Percentiles rank a stretch among this genome's conserved stretches.
phyloP scores from a whole-genome alignment of 2,329 filamentous ascomycete genomes.

The Ophiostoma angusticollis region DNA sequence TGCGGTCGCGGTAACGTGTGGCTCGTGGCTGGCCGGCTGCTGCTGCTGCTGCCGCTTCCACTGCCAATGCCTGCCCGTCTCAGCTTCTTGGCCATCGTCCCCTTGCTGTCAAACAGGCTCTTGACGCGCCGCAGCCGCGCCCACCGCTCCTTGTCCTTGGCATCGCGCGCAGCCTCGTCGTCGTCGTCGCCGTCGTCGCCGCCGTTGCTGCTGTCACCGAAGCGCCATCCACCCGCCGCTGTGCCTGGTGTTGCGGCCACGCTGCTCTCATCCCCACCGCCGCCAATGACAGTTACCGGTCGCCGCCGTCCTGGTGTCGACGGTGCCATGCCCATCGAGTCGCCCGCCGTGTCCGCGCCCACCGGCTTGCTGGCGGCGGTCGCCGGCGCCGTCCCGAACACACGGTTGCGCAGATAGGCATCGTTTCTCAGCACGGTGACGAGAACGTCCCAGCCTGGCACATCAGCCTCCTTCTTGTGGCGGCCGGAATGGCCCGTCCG shows the following conservation, averaged over 20 bases:
- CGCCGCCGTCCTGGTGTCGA: conserved; percentile 1
- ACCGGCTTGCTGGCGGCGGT: not conserved
- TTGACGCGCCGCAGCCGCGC: conserved; percentile 57
- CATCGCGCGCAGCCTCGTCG: conserved; percentile 33
- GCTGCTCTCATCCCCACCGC: conserved; percentile 12
- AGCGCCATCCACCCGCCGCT: too few species aligned
- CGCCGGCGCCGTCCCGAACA: conserved; percentile 11
- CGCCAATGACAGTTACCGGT: conserved; percentile 6
- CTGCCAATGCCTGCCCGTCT: conserved; percentile 14
- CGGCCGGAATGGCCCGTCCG: conserved; percentile 16
- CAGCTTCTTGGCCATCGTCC: conserved; percentile 34
- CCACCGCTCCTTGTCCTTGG: conserved; percentile 62
- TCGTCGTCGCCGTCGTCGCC: conserved; percentile 26
- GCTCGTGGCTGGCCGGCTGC: conserved; percentile 10
- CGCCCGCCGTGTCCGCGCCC: not conserved
- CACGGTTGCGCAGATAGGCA: conserved; percentile 34
- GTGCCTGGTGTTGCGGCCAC: conserved; percentile 13
- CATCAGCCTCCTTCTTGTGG: conserved; percentile 22
- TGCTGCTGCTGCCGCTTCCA: not conserved
- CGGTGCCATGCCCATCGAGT: not conserved
- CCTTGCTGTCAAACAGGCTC: conserved; percentile 57
- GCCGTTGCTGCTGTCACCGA: conserved; percentile 13
- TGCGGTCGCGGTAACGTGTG: not conserved
- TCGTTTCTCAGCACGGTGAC: conserved; percentile 45
- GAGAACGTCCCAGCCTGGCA: conserved; percentile 43